These are phyloP conservation scores for Plasmodium coatneyi DNA, from an alignment of 169 alveolate species.

Conservation along the genomic window DNA sequence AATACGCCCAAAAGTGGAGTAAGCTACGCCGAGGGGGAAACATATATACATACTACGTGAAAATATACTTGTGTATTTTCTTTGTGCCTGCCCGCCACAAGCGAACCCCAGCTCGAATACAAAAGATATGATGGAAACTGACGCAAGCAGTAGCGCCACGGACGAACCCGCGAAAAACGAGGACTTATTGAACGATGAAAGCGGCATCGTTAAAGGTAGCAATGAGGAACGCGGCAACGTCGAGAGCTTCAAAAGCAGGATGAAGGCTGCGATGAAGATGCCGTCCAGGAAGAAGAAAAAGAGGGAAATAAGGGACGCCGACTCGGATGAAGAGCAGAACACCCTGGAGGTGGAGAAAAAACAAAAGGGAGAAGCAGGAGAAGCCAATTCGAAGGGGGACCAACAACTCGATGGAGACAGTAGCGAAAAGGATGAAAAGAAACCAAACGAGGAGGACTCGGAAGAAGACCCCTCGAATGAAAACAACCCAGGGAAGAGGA, in stretches of 20 bases:
- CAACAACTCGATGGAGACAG: not conserved
- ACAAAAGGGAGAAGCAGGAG: not conserved
- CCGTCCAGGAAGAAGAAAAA: slow-evolving; percentile 14
- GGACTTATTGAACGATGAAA: slow-evolving; percentile 8
- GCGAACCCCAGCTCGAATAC: not conserved
- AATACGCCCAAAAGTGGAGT: not conserved
- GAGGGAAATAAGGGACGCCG: slow-evolving; percentile 26
- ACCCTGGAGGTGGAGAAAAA: not conserved
- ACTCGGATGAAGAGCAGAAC: not conserved
- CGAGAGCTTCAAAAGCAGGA: slow-evolving; percentile 15
- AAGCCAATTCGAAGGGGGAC: not conserved
- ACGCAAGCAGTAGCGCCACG: not conserved
- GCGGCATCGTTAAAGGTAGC: not conserved
- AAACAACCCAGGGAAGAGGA: not conserved
- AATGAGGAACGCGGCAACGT: not conserved
- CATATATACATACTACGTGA: not conserved
- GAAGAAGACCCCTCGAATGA: slow-evolving; percentile 3
- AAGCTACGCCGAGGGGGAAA: not conserved
- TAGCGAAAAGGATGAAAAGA: not conserved
- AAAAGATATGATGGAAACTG: not conserved
- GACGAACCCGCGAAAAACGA: not conserved
- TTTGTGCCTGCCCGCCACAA: not conserved
- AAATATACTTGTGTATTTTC: not conserved
- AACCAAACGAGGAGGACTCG: not conserved
- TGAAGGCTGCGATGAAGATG: not conserved